Evolutionary conservation across 176 grass and related monocot genomes (phyloP).

Genomic region (Eremochloa ophiuroides): DNA sequence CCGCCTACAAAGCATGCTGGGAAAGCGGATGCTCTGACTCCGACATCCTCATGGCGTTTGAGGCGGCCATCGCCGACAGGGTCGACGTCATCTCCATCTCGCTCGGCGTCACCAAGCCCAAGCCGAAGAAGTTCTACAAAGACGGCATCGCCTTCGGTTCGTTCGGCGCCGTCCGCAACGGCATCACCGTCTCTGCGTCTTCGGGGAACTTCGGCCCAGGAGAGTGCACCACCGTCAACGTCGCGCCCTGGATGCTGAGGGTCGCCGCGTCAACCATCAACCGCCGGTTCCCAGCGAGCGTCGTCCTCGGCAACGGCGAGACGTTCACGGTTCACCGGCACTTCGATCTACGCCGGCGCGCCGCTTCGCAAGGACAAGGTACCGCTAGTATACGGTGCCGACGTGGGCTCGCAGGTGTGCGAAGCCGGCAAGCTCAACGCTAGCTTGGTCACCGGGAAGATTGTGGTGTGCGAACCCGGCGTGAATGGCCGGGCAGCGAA

Average conservation of each 20-base stretch:
- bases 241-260: constrained; percentile 57
- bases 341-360: constrained; percentile 19
- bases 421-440: constrained; percentile 7
- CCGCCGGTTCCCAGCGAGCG: constrained; percentile 28
- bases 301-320: constrained; percentile 41
- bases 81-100: constrained; percentile 40
- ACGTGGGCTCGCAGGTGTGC: constrained; percentile 14
- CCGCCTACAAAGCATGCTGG: constrained; percentile 49
- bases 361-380: neutral
- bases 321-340: constrained; percentile 19
- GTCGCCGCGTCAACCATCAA: constrained; percentile 53
- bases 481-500: neutral
- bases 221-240: constrained; percentile 18
- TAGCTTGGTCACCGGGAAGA: constrained; percentile 24
- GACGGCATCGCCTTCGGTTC: constrained; percentile 30
- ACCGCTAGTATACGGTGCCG: constrained; percentile 27
- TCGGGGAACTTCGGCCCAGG: constrained; percentile 35
- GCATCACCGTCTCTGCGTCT: constrained; percentile 31
- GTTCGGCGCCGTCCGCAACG: constrained; percentile 33
- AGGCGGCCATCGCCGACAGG: constrained; percentile 26
- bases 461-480: constrained; percentile 44
- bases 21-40: neutral
- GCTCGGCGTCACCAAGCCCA: neutral
- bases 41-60: constrained; percentile 37
- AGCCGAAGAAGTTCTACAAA: neutral